Evolutionary conservation across 306 rosid species (phyloP).

Genomic region (Pterocarpus santalinus): DNA sequence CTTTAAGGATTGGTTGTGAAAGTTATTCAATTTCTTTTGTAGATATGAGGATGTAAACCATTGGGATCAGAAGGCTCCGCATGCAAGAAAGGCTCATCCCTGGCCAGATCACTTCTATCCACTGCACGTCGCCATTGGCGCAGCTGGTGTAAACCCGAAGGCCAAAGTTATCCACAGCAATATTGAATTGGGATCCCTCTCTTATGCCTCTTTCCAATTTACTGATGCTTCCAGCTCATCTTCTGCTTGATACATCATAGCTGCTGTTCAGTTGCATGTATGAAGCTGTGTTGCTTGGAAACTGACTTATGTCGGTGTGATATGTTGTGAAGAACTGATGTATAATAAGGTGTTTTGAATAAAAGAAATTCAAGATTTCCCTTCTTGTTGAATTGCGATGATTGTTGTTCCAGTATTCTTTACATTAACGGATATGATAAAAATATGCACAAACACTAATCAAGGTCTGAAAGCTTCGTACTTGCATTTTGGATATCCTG

Average conservation of each 20-base stretch:
- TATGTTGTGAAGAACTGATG: background rate
- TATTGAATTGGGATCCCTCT: constrained; percentile 65
- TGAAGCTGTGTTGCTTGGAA: constrained; percentile 34
- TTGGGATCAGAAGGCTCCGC: constrained; percentile 72
- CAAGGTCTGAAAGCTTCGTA: constrained; percentile 1
- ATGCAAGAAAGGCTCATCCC: constrained; percentile 83
- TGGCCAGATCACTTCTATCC: constrained; percentile 86
- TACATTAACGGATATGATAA: background rate
- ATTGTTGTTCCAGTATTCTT: background rate
- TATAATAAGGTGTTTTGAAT: constrained; percentile 25
- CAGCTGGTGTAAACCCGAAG: constrained; percentile 70
- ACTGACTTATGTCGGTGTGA: background rate
- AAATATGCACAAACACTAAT: background rate
- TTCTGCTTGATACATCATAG: background rate
- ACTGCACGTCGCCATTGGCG: constrained; percentile 83
- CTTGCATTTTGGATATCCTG: background rate
- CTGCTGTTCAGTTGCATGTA: background rate
- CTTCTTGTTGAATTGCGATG: constrained; percentile 19
- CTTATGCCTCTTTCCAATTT: constrained; percentile 88
- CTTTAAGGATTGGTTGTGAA: constrained; percentile 41
- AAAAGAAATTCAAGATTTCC: background rate
- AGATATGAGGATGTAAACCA: constrained; percentile 85
- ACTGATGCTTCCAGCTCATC: constrained; percentile 47
- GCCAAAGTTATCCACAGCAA: constrained; percentile 73
- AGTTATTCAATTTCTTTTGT: constrained; percentile 13